Evolutionary conservation across 1,284 basidiomycete species (phyloP).

Genomic region (Microbotryomycetes sp.): DNA sequence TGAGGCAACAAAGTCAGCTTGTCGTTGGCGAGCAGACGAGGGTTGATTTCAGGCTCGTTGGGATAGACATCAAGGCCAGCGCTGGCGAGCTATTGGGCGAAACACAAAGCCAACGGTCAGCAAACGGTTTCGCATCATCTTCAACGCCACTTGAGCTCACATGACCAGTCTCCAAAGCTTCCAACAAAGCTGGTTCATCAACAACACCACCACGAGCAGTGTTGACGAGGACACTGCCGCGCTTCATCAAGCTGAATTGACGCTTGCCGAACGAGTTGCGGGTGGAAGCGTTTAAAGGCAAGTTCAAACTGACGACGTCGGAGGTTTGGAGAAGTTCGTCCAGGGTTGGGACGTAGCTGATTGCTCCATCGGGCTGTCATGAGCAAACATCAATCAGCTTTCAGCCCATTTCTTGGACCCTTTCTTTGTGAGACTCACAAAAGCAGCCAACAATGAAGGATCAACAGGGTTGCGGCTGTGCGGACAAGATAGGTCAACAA

Average conservation of each 20-base stretch:
- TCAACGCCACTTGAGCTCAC: slow-evolving; percentile 53
- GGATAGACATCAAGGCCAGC: slow-evolving; percentile 25
- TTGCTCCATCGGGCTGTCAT: slow-evolving; percentile 1
- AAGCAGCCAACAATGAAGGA: slow-evolving; percentile 1
- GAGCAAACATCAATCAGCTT: no score
- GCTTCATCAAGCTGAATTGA: slow-evolving; percentile 73
- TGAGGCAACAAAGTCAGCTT: slow-evolving; percentile 80
- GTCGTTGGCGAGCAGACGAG: slow-evolving; percentile 66
- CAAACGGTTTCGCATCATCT: background rate
- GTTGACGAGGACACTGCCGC: slow-evolving; percentile 74
- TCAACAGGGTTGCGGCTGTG: slow-evolving; percentile 12
- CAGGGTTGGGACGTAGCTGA: slow-evolving; percentile 56
- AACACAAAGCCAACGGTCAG: background rate
- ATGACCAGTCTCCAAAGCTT: slow-evolving; percentile 71
- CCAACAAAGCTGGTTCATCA: slow-evolving; percentile 78
- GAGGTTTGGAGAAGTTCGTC: slow-evolving; percentile 64
- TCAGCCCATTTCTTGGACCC: no score
- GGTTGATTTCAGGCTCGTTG: slow-evolving; percentile 71
- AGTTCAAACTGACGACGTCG: slow-evolving; percentile 62
- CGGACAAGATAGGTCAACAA: background rate
- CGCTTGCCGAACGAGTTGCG: slow-evolving; percentile 66
- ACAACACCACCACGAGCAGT: slow-evolving; percentile 85
- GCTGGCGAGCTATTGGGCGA: slow-evolving; percentile 9
- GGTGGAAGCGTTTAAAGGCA: slow-evolving; percentile 59
- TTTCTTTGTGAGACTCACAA: slow-evolving; percentile 1